Evolutionary conservation across 2,329 filamentous ascomycete genomes (phyloP), one percentile per base, ranked within the genome.

Genomic region (Fusarium buxicola): DNA sequence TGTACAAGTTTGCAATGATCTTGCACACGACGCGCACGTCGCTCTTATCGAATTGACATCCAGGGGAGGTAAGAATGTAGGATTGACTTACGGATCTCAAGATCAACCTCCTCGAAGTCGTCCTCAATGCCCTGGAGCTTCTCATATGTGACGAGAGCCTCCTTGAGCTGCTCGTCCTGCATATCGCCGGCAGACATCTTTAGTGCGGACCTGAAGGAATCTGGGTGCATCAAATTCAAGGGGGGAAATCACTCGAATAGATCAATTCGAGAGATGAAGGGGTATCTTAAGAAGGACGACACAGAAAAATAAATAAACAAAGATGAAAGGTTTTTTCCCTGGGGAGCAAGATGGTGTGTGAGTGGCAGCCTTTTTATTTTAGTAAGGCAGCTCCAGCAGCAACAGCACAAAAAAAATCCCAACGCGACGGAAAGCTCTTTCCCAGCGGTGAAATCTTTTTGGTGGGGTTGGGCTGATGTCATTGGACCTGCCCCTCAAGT

Each of bases 81-180:
- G 28, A 36, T 30, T 15, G 50, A 85, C 89, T 75, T 83, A 96
- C 93, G 84, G 72, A 95, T 89, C 75, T 96, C 89, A 31, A 89
- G 83, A 78, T 97, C 93, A 31, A 88, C 88, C 70, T 94, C 87
- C 58, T 94, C 89, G 72, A 97, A 96, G 64, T 96, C 90, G 68
- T 88, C 84, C 81, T 97, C 92, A 64, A 97, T 83, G 55, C 89
- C 85, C 56, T 87, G 85, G 65, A 98, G 87, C 75, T 94, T 86
- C 77, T 92, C 90, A 77, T 92, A 94, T 57, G 84, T 85, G 60
- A 89, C 78, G 57, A 77, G 67, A 31, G 69, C 69, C 67, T 71
- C 67, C 60, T 69, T 62, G 65, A 69, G 60, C 51, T 66, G 59
- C 41, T 58, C 67, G 58, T 78, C 79, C 24, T 77, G 73, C 58